phyloP scores from a whole-genome alignment of 148 eudicot species.

The Pouteria glomerata region DNA sequence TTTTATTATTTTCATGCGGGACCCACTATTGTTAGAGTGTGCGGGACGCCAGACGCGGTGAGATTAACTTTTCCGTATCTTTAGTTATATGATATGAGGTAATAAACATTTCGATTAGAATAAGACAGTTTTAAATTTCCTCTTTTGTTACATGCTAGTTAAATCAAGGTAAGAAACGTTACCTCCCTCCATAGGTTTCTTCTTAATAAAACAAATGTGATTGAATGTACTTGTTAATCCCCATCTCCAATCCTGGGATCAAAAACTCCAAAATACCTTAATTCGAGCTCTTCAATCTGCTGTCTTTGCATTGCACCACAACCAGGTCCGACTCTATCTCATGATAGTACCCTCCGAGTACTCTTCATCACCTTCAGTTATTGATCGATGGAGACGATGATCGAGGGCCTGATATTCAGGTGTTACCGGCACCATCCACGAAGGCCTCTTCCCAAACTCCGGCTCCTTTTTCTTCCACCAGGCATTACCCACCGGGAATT shows the following conservation, averaged over 20 bases:
- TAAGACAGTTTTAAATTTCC: no score
- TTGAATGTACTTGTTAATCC: slow-evolving; percentile 50
- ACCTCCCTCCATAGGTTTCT: no score
- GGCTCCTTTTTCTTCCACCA: slow-evolving; percentile 14
- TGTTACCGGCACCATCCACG: slow-evolving; percentile 62
- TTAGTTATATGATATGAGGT: no score
- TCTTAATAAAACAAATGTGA: slow-evolving; percentile 50
- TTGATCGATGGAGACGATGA: slow-evolving; percentile 17
- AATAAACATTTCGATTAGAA: no score
- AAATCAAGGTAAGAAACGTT: no score
- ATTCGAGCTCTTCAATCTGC: slow-evolving; percentile 41
- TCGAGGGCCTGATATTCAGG: slow-evolving; percentile 62
- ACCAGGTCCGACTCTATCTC: slow-evolving; percentile 31
- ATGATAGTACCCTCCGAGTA: no score
- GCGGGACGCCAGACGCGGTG: no score
- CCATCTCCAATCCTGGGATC: slow-evolving; percentile 30
- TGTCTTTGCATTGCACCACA: slow-evolving; percentile 67
- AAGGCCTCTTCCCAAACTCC: slow-evolving; percentile 28
- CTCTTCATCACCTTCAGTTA: slow-evolving; percentile 4
- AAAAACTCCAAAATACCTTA: slow-evolving; percentile 66
- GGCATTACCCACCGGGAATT: slow-evolving; percentile 11
- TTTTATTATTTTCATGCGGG: no score
- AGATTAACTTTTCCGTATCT: no score
- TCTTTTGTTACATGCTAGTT: no score
- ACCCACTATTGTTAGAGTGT: no score